Conservation (phyloP, 306 rosid genomes). For the Acacia acuminata region DNA sequence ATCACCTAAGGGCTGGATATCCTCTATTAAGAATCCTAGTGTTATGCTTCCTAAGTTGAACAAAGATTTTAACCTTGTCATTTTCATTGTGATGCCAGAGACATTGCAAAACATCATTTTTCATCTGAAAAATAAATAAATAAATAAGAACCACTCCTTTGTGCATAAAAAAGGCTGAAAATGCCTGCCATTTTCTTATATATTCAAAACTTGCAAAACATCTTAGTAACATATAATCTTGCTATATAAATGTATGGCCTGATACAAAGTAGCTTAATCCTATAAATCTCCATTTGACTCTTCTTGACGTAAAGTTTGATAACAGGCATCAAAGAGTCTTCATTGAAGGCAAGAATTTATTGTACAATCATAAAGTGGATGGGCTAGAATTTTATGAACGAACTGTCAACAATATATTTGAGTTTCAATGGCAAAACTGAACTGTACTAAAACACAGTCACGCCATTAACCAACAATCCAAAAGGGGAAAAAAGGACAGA, state of each 20-base stretch:
- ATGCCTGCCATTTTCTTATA: background rate
- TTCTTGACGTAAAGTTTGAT: background rate
- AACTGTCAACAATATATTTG: background rate
- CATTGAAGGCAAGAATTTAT: background rate
- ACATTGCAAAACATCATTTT: background rate
- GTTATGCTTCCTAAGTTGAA: background rate
- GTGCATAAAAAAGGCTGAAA: background rate
- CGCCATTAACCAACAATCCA: conserved; percentile 20
- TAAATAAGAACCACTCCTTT: background rate
- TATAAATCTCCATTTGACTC: background rate
- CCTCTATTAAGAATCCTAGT: background rate
- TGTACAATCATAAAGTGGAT: background rate
- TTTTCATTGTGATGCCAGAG: background rate
- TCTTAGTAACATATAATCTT: background rate
- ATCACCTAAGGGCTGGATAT: no score
- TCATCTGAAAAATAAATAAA: background rate
- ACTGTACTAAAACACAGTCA: background rate
- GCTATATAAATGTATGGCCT: background rate
- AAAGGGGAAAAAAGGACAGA: background rate
- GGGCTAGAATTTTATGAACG: background rate
- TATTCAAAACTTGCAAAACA: background rate
- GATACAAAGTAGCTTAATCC: background rate
- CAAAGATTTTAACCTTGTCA: background rate
- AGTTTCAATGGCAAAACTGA: background rate
- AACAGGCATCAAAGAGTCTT: background rate